A percentile compares a stretch with the other conserved stretches of the same genome.
phyloP scores from a whole-genome alignment of 495 filamentous ascomycete species.

The Podospora pseudoanserina region DNA sequence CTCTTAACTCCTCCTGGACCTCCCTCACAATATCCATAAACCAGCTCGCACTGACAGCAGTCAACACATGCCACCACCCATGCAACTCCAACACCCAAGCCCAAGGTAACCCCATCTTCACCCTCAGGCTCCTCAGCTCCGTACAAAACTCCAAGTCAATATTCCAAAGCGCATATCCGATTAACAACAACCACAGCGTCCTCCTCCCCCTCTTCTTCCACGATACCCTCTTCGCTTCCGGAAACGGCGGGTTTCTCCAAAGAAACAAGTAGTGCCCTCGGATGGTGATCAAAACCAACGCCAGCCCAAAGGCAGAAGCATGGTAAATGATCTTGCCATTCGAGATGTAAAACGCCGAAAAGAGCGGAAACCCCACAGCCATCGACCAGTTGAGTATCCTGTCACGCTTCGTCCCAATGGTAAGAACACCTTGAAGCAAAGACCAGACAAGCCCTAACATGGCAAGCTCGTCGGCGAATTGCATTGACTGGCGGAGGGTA shows the following conservation, averaged over 20 bases:
- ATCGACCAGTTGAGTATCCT: constrained; percentile 29
- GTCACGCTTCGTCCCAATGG: constrained; percentile 34
- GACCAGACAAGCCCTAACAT: constrained; percentile 54
- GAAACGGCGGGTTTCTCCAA: constrained; percentile 11
- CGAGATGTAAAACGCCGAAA: constrained; percentile 41
- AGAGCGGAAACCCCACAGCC: constrained; percentile 22
- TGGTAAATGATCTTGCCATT: constrained; percentile 31
- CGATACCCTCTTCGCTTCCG: constrained; percentile 13
- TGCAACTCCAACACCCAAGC: constrained; percentile 55
- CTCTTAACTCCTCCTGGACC: constrained; percentile 4
- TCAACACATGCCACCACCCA: constrained; percentile 60
- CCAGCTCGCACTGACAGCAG: constrained; percentile 43
- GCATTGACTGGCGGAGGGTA: constrained; percentile 50
- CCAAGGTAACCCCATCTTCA: constrained; percentile 47
- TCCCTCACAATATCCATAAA: constrained; percentile 29
- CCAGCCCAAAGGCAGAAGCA: constrained; percentile 19
- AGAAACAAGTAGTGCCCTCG: constrained; percentile 26
- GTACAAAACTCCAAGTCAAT: constrained; percentile 46
- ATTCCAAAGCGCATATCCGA: constrained; percentile 49
- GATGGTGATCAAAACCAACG: constrained; percentile 18
- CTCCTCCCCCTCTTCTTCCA: constrained; percentile 15
- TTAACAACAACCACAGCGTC: constrained; percentile 25
- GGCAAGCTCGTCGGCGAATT: constrained; percentile 54
- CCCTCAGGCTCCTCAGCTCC: constrained; percentile 34
- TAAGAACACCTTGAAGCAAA: constrained; percentile 50